Evolutionary conservation across 768 basidiomycete species (phyloP).

Genomic region (Flagelloscypha sp.): DNA sequence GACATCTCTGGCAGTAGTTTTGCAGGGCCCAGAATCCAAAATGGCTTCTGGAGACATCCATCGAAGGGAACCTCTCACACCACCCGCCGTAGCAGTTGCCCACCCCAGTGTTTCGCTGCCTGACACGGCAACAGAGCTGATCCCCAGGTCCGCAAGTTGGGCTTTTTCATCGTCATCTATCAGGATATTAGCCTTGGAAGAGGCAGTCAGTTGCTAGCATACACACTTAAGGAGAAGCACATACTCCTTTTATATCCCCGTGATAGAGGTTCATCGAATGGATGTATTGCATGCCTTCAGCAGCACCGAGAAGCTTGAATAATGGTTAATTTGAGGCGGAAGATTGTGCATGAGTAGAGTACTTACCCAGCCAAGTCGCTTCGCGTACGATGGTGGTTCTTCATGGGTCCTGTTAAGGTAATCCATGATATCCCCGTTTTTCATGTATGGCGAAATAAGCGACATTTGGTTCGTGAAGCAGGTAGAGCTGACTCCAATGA

Average conservation of each 20-base stretch:
- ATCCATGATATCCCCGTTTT: conserved; percentile 19
- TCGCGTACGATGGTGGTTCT: conserved; percentile 12
- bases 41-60: conserved; percentile 23
- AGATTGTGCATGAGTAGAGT: background rate
- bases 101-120: no score
- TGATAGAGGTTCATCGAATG: conserved; percentile 20
- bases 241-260: conserved; percentile 24
- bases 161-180: conserved; percentile 17
- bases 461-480: conserved; percentile 16
- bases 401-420: conserved; percentile 20
- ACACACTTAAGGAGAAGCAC: background rate
- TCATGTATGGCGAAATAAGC: conserved; percentile 34
- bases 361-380: conserved; percentile 24
- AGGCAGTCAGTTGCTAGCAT: background rate
- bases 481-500: conserved; percentile 15
- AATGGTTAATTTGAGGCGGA: background rate
- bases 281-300: conserved; percentile 21
- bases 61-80: conserved; percentile 15
- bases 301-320: conserved; percentile 16
- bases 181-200: conserved; percentile 19
- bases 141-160: conserved; percentile 20
- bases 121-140: conserved; percentile 18
- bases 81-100: conserved; percentile 11
- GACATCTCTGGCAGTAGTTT: conserved; percentile 17
- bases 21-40: no score